Base-by-base conservation (phyloP, 1,284 basidiomycete species). In the Boletellus dicymbophilus region DNA sequence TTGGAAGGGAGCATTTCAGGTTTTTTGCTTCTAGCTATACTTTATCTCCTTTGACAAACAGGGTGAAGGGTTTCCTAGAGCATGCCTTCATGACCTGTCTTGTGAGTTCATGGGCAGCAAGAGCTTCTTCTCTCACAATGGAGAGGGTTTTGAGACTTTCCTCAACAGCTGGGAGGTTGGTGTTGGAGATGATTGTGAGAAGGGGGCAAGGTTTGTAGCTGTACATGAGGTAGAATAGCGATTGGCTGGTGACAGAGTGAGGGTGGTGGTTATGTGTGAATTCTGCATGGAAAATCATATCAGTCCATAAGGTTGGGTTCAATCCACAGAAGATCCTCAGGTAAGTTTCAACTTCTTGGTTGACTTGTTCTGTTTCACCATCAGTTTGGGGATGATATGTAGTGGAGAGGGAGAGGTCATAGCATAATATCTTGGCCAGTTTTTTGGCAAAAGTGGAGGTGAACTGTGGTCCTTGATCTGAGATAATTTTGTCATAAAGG, bases 321-420 rank as follows among this genome's bases (percentile, higher is more conserved):
- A 2, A 22, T 2, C 6, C 9, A 9, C 40, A 54, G 18, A 43
- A 56, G 43, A 55, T 52, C 0, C 3, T 8, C 1, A 53, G 48
- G 6, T 56, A 56, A 0, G 31, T 48, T 36, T 58, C 12, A 0
- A 58, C 1, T 26, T 52, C 49, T 22, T 58, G 56, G 5, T 57
- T 57, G 0, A 54, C 23, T 0, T 2, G 8, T 34, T 57, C 23
- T 0, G 42, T 57, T 40, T 57, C 21, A 0, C 38, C 21, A 36
- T 57, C 18, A n/a, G n/a, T n/a, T n/a, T n/a, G n/a, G n/a, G n/a
- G n/a, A n/a, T n/a, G n/a, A n/a, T n/a, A n/a, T n/a, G n/a, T n/a
- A n/a, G n/a, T n/a, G n/a, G n/a, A n/a, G n/a, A n/a, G n/a, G n/a
- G n/a, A n/a, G n/a, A n/a, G n/a, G n/a, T n/a, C n/a, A n/a, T n/a